phyloP scores from a whole-genome alignment of 345 rosid species.

The Gynandropsis gynandra region DNA sequence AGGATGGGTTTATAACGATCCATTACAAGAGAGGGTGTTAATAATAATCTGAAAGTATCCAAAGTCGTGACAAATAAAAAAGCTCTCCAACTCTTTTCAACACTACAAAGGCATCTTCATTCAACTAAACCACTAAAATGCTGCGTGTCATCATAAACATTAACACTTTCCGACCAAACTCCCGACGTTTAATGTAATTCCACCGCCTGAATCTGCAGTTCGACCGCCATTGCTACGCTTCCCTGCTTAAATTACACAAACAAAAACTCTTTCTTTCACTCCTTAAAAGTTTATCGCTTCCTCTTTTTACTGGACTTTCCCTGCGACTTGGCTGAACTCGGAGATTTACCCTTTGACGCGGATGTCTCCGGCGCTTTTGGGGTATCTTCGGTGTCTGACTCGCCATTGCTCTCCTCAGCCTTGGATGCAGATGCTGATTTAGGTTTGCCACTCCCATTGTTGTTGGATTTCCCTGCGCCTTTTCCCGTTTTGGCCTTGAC shows the following conservation, averaged over 20 bases:
- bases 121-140: too few relatives aligned
- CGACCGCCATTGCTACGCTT: conserved; percentile 4
- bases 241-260: conserved; percentile 19
- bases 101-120: too few relatives aligned
- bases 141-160: too few relatives aligned
- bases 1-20: too few relatives aligned
- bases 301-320: conserved; percentile 61
- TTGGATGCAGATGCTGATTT: conserved; percentile 41
- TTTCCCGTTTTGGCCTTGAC: conserved; percentile 34
- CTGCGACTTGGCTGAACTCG: conserved; percentile 38
- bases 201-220: conserved; percentile 13
- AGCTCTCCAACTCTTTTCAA: too few relatives aligned
- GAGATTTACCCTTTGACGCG: conserved; percentile 34
- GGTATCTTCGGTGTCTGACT: conserved; percentile 46
- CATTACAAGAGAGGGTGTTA: too few relatives aligned
- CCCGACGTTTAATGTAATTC: conserved; percentile 8
- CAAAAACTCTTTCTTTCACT: background rate
- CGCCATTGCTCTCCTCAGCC: conserved; percentile 36
- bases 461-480: conserved; percentile 33
- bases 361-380: conserved; percentile 27
- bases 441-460: conserved; percentile 39
- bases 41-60: too few relatives aligned
- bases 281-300: conserved; percentile 40
- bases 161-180: too few relatives aligned
- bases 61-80: too few relatives aligned